phyloP scores from a whole-genome alignment of 768 basidiomycete genomes.

The Lentinula lateritia region DNA sequence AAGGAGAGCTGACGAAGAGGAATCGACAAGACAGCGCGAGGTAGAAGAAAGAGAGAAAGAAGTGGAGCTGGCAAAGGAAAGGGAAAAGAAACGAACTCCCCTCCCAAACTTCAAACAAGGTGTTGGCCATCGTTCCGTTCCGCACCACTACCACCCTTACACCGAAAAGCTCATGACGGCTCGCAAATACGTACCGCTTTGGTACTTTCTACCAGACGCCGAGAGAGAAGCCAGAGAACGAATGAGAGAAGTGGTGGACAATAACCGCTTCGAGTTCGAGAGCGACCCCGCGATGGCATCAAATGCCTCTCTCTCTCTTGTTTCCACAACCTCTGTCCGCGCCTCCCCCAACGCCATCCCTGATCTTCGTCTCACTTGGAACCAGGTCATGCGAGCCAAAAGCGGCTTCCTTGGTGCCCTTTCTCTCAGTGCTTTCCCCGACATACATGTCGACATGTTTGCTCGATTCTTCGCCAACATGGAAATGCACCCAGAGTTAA shows the following conservation, averaged over 20 bases:
- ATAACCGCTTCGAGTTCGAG: not conserved
- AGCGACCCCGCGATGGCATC: not conserved
- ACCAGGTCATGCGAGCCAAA: not conserved
- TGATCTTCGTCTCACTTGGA: not conserved
- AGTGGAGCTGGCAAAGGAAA: constrained; percentile 11
- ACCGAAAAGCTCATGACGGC: not conserved
- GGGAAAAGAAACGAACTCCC: constrained; percentile 8
- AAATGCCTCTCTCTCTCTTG: not conserved
- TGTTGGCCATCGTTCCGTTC: not conserved
- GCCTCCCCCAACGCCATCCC: not conserved
- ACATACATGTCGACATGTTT: not conserved
- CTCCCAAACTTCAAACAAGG: not conserved
- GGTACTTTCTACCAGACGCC: constrained; percentile 1
- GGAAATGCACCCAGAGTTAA: not conserved
- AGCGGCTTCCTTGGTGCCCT: not conserved
- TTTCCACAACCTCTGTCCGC: not conserved
- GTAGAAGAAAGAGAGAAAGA: constrained; percentile 11
- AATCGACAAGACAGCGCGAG: too few relatives aligned
- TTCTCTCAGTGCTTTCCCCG: not conserved
- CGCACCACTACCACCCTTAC: not conserved
- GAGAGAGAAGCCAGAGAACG: not conserved
- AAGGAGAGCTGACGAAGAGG: too few relatives aligned
- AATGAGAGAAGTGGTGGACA: not conserved
- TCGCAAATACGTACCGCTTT: constrained; percentile 1
- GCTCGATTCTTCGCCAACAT: constrained; percentile 2